Base-by-base conservation (phyloP, 352 stramenopile genomes). In the Globisporangium nodosum region DNA sequence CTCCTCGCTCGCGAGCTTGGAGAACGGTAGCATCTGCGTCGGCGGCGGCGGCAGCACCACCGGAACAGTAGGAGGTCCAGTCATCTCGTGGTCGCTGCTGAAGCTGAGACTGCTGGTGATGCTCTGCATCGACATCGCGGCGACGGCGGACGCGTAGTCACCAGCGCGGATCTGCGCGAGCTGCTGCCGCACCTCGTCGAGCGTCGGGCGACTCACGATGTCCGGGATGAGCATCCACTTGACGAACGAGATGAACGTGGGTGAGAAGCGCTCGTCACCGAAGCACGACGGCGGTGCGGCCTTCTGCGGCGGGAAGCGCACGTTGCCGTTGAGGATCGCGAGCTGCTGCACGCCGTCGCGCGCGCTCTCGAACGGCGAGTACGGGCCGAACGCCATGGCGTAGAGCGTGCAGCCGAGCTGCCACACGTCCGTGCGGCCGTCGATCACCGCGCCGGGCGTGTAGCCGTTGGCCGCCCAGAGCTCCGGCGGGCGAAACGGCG, bases 401-500 rank as follows among this genome's bases (percentile, higher is more conserved):
- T 96, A 98, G 0, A 97, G 68, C 13, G 92, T 60, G 57, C 90
- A 97, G 4, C 92, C 92, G 27, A 97, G 79, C 42, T 75, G 81
- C 91, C 91, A 98, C 27, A 98, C 87, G 64, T 98, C 92, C 0
- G 85, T 73, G 16, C 81, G 82, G 15, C 81, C 84, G 45, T 85
- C 76, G 7, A 94, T 20, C 3, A 68, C 35, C 5, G 61, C 62
- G 33, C 69, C 54, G 1, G 70, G 43, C 1, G 52, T 46, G 6
- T 53, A 63, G 13, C 50, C 60, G 11, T 63, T 59, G 15, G 76
- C 72, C 7, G 94, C 76, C 73, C 92, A 97, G 12, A 98, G 69
- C 78, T 98, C 94, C 0, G 94, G 92, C 0, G 92, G 84, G 48
- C 92, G 85, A 68, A 97, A 98, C 0, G 89, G 60, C 39, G 94